These are phyloP conservation scores for Verbena officinalis DNA, from an alignment of 257 asterid species.

Conservation along the genomic window DNA sequence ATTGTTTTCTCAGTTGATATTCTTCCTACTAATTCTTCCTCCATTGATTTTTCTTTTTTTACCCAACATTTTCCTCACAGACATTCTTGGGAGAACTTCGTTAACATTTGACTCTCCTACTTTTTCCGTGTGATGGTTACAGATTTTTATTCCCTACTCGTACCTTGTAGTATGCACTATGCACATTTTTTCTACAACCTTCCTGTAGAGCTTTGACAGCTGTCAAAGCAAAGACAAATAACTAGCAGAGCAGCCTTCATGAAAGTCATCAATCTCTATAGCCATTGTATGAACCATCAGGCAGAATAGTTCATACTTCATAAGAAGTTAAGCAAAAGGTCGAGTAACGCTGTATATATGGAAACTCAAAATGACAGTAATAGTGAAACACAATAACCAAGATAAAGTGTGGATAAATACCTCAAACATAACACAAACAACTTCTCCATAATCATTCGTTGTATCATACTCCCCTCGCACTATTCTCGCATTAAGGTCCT, in stretches of 20 bases:
- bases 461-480: constrained; percentile 60
- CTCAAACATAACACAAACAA: constrained; percentile 91
- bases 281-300: constrained; percentile 17
- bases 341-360: neutral
- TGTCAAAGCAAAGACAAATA: neutral
- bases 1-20: constrained; percentile 11
- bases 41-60: neutral
- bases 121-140: constrained; percentile 3
- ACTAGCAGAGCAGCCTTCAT: constrained; percentile 6
- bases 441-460: constrained; percentile 58
- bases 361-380: neutral
- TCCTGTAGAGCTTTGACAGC: too few relatives aligned
- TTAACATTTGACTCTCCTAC: neutral
- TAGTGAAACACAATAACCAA: constrained; percentile 20
- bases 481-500: constrained; percentile 73
- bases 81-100: constrained; percentile 4
- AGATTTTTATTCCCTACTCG: neutral
- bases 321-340: constrained; percentile 7
- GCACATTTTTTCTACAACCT: neutral
- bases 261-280: neutral
- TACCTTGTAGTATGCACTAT: neutral
- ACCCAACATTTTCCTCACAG: constrained; percentile 15
- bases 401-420: constrained; percentile 38
- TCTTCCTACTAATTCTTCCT: neutral
- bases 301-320: neutral